A percentile compares a stretch with the other conserved stretches of the same genome.
Evolutionary conservation across 768 basidiomycete species (phyloP).

Genomic region (Auriscalpium orientale): DNA sequence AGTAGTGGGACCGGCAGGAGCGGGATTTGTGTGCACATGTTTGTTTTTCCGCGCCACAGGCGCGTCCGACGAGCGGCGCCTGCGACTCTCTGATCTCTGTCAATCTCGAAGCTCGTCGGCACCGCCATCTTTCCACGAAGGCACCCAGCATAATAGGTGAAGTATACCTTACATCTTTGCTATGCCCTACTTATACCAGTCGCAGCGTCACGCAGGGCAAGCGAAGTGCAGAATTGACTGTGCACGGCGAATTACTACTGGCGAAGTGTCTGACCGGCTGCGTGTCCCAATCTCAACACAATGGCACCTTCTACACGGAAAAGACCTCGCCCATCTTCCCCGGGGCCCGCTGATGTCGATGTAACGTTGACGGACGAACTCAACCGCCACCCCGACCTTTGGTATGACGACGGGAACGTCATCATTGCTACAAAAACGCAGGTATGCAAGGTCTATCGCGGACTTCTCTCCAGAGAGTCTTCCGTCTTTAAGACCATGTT

Average conservation of each 20-base stretch:
- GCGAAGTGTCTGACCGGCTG: background rate
- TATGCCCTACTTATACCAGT: background rate
- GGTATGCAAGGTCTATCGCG: background rate
- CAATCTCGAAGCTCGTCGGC: too few relatives aligned
- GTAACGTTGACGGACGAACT: background rate
- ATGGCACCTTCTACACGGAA: background rate
- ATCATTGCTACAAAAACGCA: background rate
- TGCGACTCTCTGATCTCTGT: too few relatives aligned
- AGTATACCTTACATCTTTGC: too few relatives aligned
- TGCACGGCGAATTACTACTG: background rate
- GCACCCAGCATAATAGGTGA: too few relatives aligned
- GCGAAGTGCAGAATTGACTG: background rate
- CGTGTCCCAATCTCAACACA: background rate
- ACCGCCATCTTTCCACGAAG: too few relatives aligned
- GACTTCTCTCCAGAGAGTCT: background rate
- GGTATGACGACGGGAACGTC: background rate
- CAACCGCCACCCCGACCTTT: background rate
- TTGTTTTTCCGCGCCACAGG: too few relatives aligned
- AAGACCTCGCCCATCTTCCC: background rate
- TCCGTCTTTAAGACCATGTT: background rate
- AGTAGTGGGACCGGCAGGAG: too few relatives aligned
- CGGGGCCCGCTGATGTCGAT: background rate
- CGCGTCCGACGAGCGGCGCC: too few relatives aligned
- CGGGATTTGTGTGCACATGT: too few relatives aligned
- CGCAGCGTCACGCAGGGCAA: background rate